phyloP scores from a whole-genome alignment of 2,329 filamentous ascomycete species.

The Elsinoe australis region DNA sequence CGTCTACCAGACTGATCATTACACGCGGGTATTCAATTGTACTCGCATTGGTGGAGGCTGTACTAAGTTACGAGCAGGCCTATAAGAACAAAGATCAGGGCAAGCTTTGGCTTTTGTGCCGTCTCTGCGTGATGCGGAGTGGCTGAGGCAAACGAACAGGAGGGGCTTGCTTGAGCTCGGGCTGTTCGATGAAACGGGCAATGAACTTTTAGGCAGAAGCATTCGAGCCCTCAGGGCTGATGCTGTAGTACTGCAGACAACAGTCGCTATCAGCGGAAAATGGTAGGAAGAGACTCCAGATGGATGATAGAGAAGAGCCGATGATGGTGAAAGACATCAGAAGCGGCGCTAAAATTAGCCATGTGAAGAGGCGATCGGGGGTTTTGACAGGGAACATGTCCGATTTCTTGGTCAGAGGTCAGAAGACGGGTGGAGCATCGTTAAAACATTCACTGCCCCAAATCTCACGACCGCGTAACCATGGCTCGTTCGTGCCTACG shows the following conservation, averaged over 20 bases:
- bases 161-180: slow-evolving; percentile 4
- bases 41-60: background rate
- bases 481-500: background rate
- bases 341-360: no score
- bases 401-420: no score
- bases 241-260: background rate
- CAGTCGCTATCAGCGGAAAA: no score
- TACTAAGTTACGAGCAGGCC: background rate
- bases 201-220: slow-evolving; percentile 7
- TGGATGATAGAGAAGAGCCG: background rate
- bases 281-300: no score
- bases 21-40: no score
- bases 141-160: slow-evolving; percentile 12
- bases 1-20: background rate
- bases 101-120: background rate
- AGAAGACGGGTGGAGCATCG: no score
- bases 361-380: no score
- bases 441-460: no score
- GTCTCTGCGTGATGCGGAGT: background rate
- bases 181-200: slow-evolving; percentile 7
- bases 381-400: no score
- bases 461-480: slow-evolving; percentile 12
- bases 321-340: no score
- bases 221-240: slow-evolving; percentile 3
- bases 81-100: no score